Conservation (phyloP, 805 yeast genomes). For the Candida corydali region DNA sequence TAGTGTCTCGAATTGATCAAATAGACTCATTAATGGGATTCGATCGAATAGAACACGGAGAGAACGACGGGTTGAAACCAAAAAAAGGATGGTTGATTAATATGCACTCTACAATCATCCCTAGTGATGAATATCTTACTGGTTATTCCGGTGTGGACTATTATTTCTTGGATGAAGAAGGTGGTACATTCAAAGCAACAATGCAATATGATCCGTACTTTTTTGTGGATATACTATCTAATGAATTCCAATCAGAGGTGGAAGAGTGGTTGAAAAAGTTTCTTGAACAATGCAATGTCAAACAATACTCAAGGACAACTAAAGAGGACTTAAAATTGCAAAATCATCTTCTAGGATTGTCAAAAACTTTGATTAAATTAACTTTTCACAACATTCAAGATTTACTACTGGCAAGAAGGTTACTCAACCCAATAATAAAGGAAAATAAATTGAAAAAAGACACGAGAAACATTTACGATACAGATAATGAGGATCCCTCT, state of each 20-base stretch:
- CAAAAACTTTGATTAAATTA: conserved; percentile 60
- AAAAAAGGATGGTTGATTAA: conserved; percentile 88
- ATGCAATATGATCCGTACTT: conserved; percentile 85
- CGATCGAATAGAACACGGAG: conserved; percentile 68
- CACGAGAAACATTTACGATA: conserved; percentile 63
- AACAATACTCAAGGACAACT: conserved; percentile 47
- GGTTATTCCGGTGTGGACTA: conserved; percentile 90
- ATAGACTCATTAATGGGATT: conserved; percentile 88
- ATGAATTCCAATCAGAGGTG: conserved; percentile 59
- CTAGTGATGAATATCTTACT: conserved; percentile 51
- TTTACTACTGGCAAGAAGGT: conserved; percentile 67
- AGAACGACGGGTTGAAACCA: conserved; percentile 44
- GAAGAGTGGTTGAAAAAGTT: conserved; percentile 76
- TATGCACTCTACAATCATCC: conserved; percentile 82
- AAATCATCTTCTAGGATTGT: conserved; percentile 80
- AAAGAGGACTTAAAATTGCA: conserved; percentile 82
- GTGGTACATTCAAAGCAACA: conserved; percentile 90
- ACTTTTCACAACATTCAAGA: conserved; percentile 73
- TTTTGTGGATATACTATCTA: conserved; percentile 59
- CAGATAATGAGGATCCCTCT: conserved; percentile 41
- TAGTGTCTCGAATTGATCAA: conserved; percentile 57
- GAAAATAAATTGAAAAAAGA: conserved; percentile 61
- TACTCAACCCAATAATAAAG: conserved; percentile 63
- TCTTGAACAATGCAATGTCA: conserved; percentile 58
- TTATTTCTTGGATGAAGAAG: conserved; percentile 93